These are phyloP conservation scores for Dothistroma pini DNA, from an alignment of 2,329 filamentous ascomycete genomes.

Conservation along the genomic window DNA sequence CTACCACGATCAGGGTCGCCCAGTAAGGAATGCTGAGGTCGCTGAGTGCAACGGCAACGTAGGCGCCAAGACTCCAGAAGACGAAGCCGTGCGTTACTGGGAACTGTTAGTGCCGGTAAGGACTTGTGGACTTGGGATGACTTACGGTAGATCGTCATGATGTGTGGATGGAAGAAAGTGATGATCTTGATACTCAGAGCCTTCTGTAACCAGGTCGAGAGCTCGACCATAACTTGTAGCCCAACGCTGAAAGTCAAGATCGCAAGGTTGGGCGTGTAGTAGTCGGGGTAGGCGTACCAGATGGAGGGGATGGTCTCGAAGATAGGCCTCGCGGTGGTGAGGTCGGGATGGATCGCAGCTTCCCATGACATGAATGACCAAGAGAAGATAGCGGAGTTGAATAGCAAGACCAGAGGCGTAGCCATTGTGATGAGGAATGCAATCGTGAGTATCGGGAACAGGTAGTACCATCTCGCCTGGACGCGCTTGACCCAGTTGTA, in stretches of 20 bases:
- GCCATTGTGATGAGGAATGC: conserved; percentile 36
- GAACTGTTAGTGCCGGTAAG: background rate
- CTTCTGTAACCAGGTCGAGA: conserved; percentile 40
- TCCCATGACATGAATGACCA: conserved; percentile 42
- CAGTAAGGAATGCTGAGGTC: conserved; percentile 33
- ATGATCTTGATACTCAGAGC: conserved; percentile 40
- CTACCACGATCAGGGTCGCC: conserved; percentile 36
- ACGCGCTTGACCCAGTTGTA: conserved; percentile 44
- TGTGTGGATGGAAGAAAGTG: conserved; percentile 46
- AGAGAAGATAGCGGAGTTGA: conserved; percentile 35
- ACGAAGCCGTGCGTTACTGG: conserved; percentile 45
- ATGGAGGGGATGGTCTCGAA: conserved; percentile 43
- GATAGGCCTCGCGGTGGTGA: conserved; percentile 39
- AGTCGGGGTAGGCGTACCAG: conserved; percentile 46
- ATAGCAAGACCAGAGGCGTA: conserved; percentile 38
- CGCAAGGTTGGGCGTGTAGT: conserved; percentile 45
- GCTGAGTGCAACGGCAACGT: conserved; percentile 37
- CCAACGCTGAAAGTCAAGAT: conserved; percentile 40
- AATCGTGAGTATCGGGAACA: conserved; percentile 38
- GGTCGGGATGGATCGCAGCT: conserved; percentile 44
- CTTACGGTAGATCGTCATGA: conserved; percentile 47
- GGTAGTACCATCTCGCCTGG: conserved; percentile 33
- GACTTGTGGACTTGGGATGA: background rate
- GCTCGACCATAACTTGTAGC: conserved; percentile 37
- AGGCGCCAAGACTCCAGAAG: conserved; percentile 43